A percentile compares a stretch with the other conserved stretches of the same genome.
These are phyloP conservation scores for Takashimella tepidaria DNA, from an alignment of 1,284 basidiomycete species.

Conservation along the genomic window DNA sequence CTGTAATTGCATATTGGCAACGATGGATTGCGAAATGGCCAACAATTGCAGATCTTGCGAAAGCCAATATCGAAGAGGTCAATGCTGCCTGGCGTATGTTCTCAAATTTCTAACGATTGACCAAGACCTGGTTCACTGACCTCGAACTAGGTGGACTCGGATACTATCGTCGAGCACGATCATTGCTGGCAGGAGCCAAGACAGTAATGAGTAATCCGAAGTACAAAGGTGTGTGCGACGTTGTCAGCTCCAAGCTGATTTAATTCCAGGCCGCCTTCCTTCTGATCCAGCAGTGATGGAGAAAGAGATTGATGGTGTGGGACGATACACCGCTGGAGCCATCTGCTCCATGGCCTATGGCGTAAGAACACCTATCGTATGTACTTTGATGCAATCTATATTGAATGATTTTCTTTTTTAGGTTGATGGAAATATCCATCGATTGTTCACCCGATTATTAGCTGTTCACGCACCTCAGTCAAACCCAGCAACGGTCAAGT, in stretches of 20 bases:
- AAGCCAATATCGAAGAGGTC: conserved; percentile 71
- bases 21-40: conserved; percentile 81
- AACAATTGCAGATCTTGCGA: conserved; percentile 71
- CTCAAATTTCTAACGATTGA: too few species aligned
- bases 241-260: not conserved
- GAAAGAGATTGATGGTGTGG: conserved; percentile 79
- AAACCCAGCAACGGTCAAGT: conserved; percentile 65
- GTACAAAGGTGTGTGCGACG: conserved; percentile 29
- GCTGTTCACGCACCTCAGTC: conserved; percentile 77
- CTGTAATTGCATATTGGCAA: conserved; percentile 84
- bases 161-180: conserved; percentile 82
- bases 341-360: conserved; percentile 87
- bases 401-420: conserved; percentile 37
- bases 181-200: conserved; percentile 70
- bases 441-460: conserved; percentile 71
- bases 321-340: conserved; percentile 75
- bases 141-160: conserved; percentile 63
- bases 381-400: conserved; percentile 31
- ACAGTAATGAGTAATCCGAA: conserved; percentile 63
- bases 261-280: conserved; percentile 57
- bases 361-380: conserved; percentile 71
- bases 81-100: conserved; percentile 69
- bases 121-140: too few species aligned
- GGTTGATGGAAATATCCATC: conserved; percentile 89
- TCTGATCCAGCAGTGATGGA: conserved; percentile 74